phyloP scores from a whole-genome alignment of 352 stramenopile genomes.

The Phytophthora melonis region DNA sequence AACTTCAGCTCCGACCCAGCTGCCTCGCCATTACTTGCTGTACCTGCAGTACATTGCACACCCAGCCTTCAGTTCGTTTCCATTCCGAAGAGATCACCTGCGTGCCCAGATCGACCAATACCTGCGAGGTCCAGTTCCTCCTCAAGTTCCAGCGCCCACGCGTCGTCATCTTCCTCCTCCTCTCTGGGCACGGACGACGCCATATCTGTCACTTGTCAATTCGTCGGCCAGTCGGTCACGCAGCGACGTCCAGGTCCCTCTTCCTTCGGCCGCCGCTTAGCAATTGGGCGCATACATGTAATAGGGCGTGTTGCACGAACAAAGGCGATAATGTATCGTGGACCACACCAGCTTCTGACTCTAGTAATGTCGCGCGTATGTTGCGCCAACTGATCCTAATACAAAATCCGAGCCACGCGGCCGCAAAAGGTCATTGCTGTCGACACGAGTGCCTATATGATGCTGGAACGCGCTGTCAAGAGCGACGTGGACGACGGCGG shows the following conservation, averaged over 20 bases:
- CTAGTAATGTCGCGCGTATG: constrained; percentile 11
- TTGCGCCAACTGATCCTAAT: neutral
- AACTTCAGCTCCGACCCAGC: constrained; percentile 6
- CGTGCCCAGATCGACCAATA: constrained; percentile 11
- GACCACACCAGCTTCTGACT: constrained; percentile 14
- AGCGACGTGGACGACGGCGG: constrained; percentile 67
- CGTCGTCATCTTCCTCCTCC: constrained; percentile 56
- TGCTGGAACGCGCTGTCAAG: constrained; percentile 70
- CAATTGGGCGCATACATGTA: constrained; percentile 20
- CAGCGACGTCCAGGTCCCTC: constrained; percentile 6
- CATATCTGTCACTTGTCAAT: constrained; percentile 6
- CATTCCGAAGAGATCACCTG: no score
- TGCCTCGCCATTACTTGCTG: neutral
- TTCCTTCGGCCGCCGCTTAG: constrained; percentile 23
- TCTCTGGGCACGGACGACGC: neutral
- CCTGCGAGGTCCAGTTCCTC: constrained; percentile 62
- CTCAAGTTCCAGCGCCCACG: constrained; percentile 77
- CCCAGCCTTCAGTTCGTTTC: no score
- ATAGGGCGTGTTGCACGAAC: neutral
- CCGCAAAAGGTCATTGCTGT: constrained; percentile 16
- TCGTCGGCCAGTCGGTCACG: neutral
- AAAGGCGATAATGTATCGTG: neutral
- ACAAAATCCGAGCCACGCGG: constrained; percentile 23
- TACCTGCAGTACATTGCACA: constrained; percentile 7
- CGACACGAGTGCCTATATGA: constrained; percentile 20